Evolutionary conservation across 352 stramenopile species (phyloP), one percentile per base, ranked within the genome.

Genomic region (Blastocystis sp.): DNA sequence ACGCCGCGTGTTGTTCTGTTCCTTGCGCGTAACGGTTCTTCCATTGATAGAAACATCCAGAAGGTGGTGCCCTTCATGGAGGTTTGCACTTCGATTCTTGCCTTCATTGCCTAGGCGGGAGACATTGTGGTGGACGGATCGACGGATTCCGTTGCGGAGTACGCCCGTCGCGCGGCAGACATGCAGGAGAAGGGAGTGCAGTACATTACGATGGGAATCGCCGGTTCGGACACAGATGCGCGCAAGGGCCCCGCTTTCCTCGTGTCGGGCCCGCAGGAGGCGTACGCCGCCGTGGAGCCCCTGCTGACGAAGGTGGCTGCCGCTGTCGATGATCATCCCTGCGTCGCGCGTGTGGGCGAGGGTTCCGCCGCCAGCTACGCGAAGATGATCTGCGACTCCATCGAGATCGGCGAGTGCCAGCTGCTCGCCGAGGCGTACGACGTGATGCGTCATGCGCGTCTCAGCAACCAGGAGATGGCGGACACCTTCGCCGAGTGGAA

Each of bases 31-130:
- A 34, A 34, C 11, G 66, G 66, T 19, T 77, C 66, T 11, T 60
- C 19, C 52, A 59, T 77, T 60, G 66, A 77, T 77, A 34, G 66
- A 4, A 77, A 77, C 52, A 57, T 77, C 38, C 66, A 77, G 19
- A 77, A 77, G 66, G 45, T 77, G 6, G 14, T 54, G 19, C 66
- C 66, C 4, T 54, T 54, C 19, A 9, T 77, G 9, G 66, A 77
- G 34, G 66, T 77, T n/a, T 6, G 19, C 34, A 2, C 7, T 61
- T 28, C 60, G 14, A 34, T 60, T 19, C 17, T 57, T 60, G 3
- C 7, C 14, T 77, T 14, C 19, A 10, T 60, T 19, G 1, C 21
- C 45, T 77, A 3, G 60, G 54, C 28, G 28, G 28, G 28, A 34
- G 28, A 34, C 28, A 34, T 34, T 0, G 28, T 34, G 28, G 28